phyloP scores from a whole-genome alignment of 345 rosid species.

The Kandelia obovata region DNA sequence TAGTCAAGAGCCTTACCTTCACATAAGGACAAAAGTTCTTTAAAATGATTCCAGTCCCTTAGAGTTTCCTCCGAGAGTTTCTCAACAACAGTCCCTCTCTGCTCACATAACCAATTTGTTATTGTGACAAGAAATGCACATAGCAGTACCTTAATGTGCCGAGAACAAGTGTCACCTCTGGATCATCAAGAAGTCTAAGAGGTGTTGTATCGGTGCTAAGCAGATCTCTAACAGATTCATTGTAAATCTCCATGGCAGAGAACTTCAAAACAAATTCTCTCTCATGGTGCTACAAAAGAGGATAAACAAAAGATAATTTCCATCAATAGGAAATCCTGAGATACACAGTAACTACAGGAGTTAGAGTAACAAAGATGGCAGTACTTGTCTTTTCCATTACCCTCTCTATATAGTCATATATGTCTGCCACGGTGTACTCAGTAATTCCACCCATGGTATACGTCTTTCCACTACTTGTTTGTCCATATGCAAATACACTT shows the following conservation, averaged over 20 bases:
- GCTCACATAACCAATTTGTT: conserved; percentile 24
- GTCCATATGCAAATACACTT: conserved; percentile 95
- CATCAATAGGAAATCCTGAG: conserved; percentile 6
- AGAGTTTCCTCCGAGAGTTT: conserved; percentile 74
- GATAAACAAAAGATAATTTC: not conserved
- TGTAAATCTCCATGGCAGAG: conserved; percentile 95
- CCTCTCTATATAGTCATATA: conserved; percentile 68
- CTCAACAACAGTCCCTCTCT: conserved; percentile 95
- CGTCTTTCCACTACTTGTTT: conserved; percentile 96
- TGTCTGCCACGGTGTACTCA: conserved; percentile 67
- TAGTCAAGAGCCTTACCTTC: conserved; percentile 45
- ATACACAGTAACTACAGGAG: not conserved
- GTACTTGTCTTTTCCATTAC: conserved; percentile 31
- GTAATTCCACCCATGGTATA: conserved; percentile 90
- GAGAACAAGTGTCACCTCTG: conserved; percentile 60
- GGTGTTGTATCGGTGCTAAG: conserved; percentile 64
- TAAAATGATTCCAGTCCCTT: conserved; percentile 68
- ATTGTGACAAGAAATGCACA: conserved; percentile 14
- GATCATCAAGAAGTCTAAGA: conserved; percentile 88
- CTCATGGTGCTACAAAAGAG: conserved; percentile 64
- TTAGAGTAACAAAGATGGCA: conserved; percentile 1
- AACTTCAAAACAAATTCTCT: conserved; percentile 72
- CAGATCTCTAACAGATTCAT: conserved; percentile 92
- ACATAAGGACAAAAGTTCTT: conserved; percentile 70
- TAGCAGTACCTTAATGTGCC: conserved; percentile 8